Evolutionary conservation across 805 yeast species (phyloP), one percentile per base, ranked within the genome.

Genomic region (Metschnikowia chrysomelidarum): DNA sequence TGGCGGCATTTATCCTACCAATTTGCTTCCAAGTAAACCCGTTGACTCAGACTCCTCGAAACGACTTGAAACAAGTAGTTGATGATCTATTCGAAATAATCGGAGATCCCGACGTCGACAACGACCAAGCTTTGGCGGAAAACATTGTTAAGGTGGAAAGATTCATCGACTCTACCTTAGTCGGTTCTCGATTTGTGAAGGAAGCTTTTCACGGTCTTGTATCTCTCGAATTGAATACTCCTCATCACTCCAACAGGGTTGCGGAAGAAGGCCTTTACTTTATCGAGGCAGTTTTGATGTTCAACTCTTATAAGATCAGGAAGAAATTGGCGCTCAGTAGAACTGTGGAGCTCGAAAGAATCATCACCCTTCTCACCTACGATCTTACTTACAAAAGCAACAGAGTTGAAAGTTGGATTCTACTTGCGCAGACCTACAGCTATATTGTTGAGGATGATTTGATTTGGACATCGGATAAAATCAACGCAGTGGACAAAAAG

Each of bases 401-500:
- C 24, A 64, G 96, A 19, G 69, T 82, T 30, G 98, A 93, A 57
- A 78, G 86, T 7, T 93, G 99, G 99, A 65, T 78, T 25, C 69
- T 87, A 1, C 56, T 93, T 10, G 96, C 94, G 0, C 87, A 82
- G 51, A 80, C 91, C 0, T 88, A 73, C 47, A 80, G 88, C 0
- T 79, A 69, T 38, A 62, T 85, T 25, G 95, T 83, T 0, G 97
- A 91, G 46, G 96, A 88, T 56, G 96, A 87, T 44, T 60, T 93
- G 37, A 78, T 86, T n/a, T 87, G 96, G 94, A 84, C 91, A 1
- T 80, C 95, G 0, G 96, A 89, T 49, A 84, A 84, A 50, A 60
- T 87, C 23, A 80, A 80, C 33, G 67, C 74, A 0, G 52, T 68
- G 0, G 93, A 83, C 5, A 70, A 79, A 42, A 82, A 82, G 50